Percentiles rank a stretch among this genome's conserved stretches.
Evolutionary conservation across 345 rosid genomes (phyloP).

Genomic region (Rhizophora mangle): DNA sequence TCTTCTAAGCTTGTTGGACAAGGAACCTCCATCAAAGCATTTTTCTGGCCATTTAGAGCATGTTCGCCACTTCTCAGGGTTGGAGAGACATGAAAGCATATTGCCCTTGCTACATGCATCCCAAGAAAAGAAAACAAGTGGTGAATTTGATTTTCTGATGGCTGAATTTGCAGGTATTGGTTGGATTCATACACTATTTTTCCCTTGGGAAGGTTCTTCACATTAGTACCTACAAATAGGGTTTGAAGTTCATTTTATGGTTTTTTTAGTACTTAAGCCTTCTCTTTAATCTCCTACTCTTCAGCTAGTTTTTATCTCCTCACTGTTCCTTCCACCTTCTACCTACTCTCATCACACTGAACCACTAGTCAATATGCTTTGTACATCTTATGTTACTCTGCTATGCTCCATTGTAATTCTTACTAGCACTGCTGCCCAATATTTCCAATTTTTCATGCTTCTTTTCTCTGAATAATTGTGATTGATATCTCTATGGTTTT

Average conservation of each 20-base stretch:
- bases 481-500: conserved; percentile 23
- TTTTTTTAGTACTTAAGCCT: background rate
- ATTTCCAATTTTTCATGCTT: background rate
- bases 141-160: conserved; percentile 89
- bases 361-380: background rate
- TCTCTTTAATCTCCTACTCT: background rate
- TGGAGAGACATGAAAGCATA: conserved; percentile 90
- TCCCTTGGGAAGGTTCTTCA: too few species aligned
- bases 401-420: too few species aligned
- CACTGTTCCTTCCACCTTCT: background rate
- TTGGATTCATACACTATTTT: background rate
- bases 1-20: conserved; percentile 93
- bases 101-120: conserved; percentile 82
- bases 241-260: background rate
- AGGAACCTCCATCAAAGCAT: conserved; percentile 88
- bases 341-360: too few species aligned
- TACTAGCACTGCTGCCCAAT: background rate
- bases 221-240: background rate
- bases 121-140: conserved; percentile 82
- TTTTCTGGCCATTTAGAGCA: conserved; percentile 88
- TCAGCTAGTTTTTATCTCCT: background rate
- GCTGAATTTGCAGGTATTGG: conserved; percentile 88
- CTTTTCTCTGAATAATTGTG: background rate
- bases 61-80: conserved; percentile 72
- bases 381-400: background rate